phyloP scores from a whole-genome alignment of 352 stramenopile species.

The Pilasporangium apinafurcum region DNA sequence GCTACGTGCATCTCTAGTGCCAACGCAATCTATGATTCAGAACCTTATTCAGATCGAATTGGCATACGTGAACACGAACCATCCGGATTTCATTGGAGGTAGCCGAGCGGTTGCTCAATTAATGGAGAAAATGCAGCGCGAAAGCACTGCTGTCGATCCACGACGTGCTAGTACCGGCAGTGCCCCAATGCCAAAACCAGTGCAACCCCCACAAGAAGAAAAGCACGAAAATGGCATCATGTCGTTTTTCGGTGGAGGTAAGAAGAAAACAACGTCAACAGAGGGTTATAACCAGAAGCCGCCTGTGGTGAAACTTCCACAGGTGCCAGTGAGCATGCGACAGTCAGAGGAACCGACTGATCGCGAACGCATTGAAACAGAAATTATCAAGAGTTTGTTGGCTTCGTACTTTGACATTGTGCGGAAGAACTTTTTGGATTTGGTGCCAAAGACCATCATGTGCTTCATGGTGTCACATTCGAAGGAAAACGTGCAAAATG shows the following conservation, averaged over 20 bases:
- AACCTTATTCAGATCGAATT: slow-evolving; percentile 99
- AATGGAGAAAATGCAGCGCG: slow-evolving; percentile 93
- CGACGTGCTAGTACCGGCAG: slow-evolving; percentile 21
- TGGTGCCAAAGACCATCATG: slow-evolving; percentile 99
- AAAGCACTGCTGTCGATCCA: slow-evolving; percentile 56
- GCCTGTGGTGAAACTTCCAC: slow-evolving; percentile 91
- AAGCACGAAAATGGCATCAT: slow-evolving; percentile 64
- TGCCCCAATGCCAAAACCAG: slow-evolving; percentile 2
- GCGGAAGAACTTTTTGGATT: slow-evolving; percentile 98
- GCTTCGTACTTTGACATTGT: slow-evolving; percentile 99
- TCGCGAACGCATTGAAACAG: slow-evolving; percentile 94
- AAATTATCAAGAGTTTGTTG: slow-evolving; percentile 98
- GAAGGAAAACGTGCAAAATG: slow-evolving; percentile 97
- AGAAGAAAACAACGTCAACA: slow-evolving; percentile 22
- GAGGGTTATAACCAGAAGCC: no score
- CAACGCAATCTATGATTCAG: slow-evolving; percentile 92
- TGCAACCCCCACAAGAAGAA: slow-evolving; percentile 17
- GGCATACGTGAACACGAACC: slow-evolving; percentile 99
- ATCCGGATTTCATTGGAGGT: slow-evolving; percentile 99
- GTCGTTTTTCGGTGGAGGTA: slow-evolving; percentile 68
- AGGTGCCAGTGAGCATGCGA: slow-evolving; percentile 95
- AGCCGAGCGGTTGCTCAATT: slow-evolving; percentile 92
- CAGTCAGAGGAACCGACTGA: slow-evolving; percentile 95
- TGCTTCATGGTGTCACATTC: slow-evolving; percentile 94
- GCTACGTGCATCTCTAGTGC: slow-evolving; percentile 69